Base-by-base conservation (phyloP, 176 grass and related monocot species). In the Coix lacrymajobi region DNA sequence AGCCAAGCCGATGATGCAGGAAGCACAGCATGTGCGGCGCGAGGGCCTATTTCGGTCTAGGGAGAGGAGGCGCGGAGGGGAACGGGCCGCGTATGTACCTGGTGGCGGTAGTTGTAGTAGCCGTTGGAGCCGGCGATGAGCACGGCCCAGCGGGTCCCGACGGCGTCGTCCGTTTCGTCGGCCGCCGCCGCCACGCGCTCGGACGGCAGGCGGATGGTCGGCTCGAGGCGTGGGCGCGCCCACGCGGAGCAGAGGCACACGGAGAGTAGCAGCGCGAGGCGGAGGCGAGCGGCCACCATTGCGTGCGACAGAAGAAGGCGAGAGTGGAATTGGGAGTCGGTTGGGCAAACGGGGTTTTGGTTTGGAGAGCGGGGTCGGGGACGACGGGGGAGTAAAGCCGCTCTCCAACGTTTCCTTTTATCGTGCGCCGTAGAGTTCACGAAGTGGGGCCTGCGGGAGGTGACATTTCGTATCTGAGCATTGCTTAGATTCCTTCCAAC, bases 81-180 rank as follows among this genome's bases (percentile, higher is more conserved):
- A 11, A 51, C 48, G 46, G 16, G 0, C 9, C 54, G 54, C 22
- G 54, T 24, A 11, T 24, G n/a, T 13, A 91, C 96, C 93, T 98
- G 96, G 73, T 98, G 96, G 20, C 96, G 91, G 77, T 98, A 98
- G 85, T 98, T 95, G 81, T 87, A 90, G 81, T 91, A 98, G 46
- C 92, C 96, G 60, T 64, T 84, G 38, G 96, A 98, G 48, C 92
- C 92, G 56, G 96, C 93, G 82, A 98, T 41, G 89, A 98, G 93
- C 76, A 98, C 92, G 19, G 93, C 96, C 96, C 96, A 98, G 64
- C 83, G 88, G 8, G 91, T 93, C 20, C 93, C 93, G 46, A 85
- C 72, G 43, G 76, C 87, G 38, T 94, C 87, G 9, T 68, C 82
- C 22, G 30, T 41, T 17, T 22, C 66, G 48, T 17, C 25, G 44